These are phyloP conservation scores for Taphrina flavorubra DNA, from an alignment of 1,139 yeast species.

Conservation along the genomic window DNA sequence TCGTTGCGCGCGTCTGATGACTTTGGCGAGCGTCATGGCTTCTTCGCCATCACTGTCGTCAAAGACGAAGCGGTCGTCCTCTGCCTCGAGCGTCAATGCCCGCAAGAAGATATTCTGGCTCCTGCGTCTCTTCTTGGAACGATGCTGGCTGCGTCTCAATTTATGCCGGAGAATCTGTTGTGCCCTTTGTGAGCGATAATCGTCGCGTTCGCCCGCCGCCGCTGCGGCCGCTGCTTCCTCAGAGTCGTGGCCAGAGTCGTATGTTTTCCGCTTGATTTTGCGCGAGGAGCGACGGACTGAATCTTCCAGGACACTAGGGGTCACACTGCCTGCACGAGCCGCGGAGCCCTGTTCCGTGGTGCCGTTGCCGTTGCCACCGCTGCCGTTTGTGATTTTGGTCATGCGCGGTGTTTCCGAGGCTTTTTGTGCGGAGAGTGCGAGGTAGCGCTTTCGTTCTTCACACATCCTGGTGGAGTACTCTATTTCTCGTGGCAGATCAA, in stretches of 20 bases:
- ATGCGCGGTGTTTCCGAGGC: conserved; percentile 11
- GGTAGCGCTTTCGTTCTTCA: conserved; percentile 31
- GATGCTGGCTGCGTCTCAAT: conserved; percentile 17
- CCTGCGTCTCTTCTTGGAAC: conserved; percentile 1
- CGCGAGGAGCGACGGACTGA: conserved; percentile 36
- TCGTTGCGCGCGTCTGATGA: conserved; percentile 22
- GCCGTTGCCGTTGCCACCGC: not conserved
- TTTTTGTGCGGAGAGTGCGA: conserved; percentile 27
- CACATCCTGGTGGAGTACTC: conserved; percentile 32
- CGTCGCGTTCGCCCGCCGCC: not conserved
- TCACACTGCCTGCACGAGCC: conserved; percentile 5
- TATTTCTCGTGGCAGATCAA: conserved; percentile 71
- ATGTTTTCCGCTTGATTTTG: conserved; percentile 34
- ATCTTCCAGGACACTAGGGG: conserved; percentile 20
- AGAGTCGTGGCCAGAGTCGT: conserved; percentile 26
- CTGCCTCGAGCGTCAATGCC: conserved; percentile 13
- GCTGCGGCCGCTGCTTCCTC: not conserved
- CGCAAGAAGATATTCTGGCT: conserved; percentile 18
- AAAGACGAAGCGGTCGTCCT: conserved; percentile 14
- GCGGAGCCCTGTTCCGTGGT: conserved; percentile 10
- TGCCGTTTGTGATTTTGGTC: conserved; percentile 3
- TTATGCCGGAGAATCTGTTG: conserved; percentile 27
- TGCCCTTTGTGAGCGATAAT: conserved; percentile 20
- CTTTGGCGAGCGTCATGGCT: conserved; percentile 23
- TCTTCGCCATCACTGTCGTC: conserved; percentile 27